Evolutionary conservation across 106 monocot species (phyloP).

Genomic region (Chionographis japonica): DNA sequence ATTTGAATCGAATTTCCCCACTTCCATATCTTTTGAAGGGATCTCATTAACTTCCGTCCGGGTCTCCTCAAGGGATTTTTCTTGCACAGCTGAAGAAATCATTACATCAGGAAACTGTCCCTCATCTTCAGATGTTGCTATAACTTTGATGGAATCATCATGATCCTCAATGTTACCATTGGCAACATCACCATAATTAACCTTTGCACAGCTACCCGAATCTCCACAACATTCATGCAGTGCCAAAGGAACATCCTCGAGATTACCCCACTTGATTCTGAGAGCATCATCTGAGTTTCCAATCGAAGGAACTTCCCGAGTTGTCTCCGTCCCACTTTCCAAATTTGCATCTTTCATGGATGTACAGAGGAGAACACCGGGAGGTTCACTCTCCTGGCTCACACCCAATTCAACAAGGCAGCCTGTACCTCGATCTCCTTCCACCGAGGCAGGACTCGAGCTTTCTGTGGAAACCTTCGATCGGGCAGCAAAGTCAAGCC

Average conservation of each 20-base stretch:
- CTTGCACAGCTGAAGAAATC: slow-evolving; percentile 14
- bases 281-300: slow-evolving; percentile 24
- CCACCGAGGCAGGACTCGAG: slow-evolving; percentile 1
- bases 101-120: slow-evolving; percentile 32
- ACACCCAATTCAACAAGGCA: slow-evolving; percentile 25
- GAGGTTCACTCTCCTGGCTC: slow-evolving; percentile 10
- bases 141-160: slow-evolving; percentile 6
- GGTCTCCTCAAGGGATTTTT: slow-evolving; percentile 18
- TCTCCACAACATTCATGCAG: slow-evolving; percentile 12
- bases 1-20: background rate
- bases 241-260: slow-evolving; percentile 37
- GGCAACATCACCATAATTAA: slow-evolving; percentile 4
- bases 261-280: slow-evolving; percentile 60
- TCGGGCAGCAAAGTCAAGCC: slow-evolving; percentile 5
- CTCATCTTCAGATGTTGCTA: slow-evolving; percentile 13
- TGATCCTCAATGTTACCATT: slow-evolving; percentile 9
- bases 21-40: slow-evolving; percentile 18
- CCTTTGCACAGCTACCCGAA: slow-evolving; percentile 15
- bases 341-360: background rate
- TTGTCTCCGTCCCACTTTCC: background rate
- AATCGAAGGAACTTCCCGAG: slow-evolving; percentile 9
- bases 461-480: slow-evolving; percentile 5
- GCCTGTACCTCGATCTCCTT: slow-evolving; percentile 17
- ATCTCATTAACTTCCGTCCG: slow-evolving; percentile 31
- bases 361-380: background rate